Evolutionary conservation across 208 protist genomes (phyloP).

Genomic region (Leishmania arabica): DNA sequence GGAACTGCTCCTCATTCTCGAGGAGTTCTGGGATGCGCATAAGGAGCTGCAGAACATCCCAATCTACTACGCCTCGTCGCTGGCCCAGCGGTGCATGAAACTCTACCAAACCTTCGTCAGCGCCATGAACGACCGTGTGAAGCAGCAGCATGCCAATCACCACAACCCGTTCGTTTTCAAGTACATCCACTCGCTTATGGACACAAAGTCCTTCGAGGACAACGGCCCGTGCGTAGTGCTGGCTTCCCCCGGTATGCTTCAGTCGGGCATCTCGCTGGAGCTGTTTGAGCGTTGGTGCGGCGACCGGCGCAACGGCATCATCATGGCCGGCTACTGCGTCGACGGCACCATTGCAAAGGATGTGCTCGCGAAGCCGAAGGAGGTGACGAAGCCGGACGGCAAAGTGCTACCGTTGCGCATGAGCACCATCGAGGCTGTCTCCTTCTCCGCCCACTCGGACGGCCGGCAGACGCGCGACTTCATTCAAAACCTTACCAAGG

Average conservation of each 20-base stretch:
- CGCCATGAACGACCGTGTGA: constrained; percentile 98
- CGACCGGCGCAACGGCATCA: constrained; percentile 95
- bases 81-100: constrained; percentile 98
- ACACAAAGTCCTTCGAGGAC: constrained; percentile 93
- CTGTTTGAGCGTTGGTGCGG: constrained; percentile 99
- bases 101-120: constrained; percentile 98
- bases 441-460: constrained; percentile 98
- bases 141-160: constrained; percentile 89
- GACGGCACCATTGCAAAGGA: constrained; percentile 98
- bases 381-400: constrained; percentile 92
- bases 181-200: constrained; percentile 94
- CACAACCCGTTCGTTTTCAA: constrained; percentile 98
- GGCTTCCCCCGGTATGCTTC: constrained; percentile 96
- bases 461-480: constrained; percentile 93
- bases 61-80: constrained; percentile 98
- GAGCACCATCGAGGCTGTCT: constrained; percentile 93
- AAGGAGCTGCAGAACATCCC: constrained; percentile 97
- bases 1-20: constrained; percentile 98
- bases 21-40: constrained; percentile 98
- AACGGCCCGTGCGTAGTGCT: constrained; percentile 95
- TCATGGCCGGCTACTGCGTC: constrained; percentile 98
- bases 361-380: constrained; percentile 77
- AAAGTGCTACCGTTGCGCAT: constrained; percentile 91
- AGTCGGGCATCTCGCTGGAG: constrained; percentile 97
- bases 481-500: constrained; percentile 74